Conservation (phyloP, 2,329 filamentous ascomycete species). For the Aspergillus sp. region DNA sequence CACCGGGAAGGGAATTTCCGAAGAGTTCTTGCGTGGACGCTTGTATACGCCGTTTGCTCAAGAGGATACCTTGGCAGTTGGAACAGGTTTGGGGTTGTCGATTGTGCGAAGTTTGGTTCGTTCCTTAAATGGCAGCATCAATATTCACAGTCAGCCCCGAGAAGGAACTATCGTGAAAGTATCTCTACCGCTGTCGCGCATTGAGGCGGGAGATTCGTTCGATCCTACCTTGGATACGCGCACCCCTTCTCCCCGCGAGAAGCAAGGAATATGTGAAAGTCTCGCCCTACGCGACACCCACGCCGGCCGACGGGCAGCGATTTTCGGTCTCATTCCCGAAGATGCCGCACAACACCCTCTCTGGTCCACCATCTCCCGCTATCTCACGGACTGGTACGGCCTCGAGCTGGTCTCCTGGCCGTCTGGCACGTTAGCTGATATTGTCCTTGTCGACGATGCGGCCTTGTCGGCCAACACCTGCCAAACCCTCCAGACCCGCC, state of each 20-base stretch:
- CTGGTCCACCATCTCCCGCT: slow-evolving; percentile 30
- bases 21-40: slow-evolving; percentile 60
- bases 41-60: slow-evolving; percentile 61
- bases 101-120: slow-evolving; percentile 63
- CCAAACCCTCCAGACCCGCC: neutral
- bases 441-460: slow-evolving; percentile 36
- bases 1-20: slow-evolving; percentile 65
- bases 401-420: slow-evolving; percentile 35
- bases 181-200: slow-evolving; percentile 43
- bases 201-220: slow-evolving; percentile 21
- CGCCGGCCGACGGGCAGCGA: slow-evolving; percentile 26
- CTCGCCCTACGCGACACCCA: slow-evolving; percentile 27
- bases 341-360: slow-evolving; percentile 17
- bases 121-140: slow-evolving; percentile 59
- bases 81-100: slow-evolving; percentile 58
- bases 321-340: slow-evolving; percentile 27
- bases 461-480: slow-evolving; percentile 21
- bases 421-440: slow-evolving; percentile 27
- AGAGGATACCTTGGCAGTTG: slow-evolving; percentile 57
- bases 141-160: slow-evolving; percentile 54
- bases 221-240: slow-evolving; percentile 17
- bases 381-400: slow-evolving; percentile 38
- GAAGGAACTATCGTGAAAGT: slow-evolving; percentile 58
- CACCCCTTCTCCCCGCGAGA: slow-evolving; percentile 9
- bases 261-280: slow-evolving; percentile 24